A percentile compares a stretch with the other conserved stretches of the same genome.
phyloP scores from a whole-genome alignment of 495 filamentous ascomycete genomes.

The Penicillium malachiteum region DNA sequence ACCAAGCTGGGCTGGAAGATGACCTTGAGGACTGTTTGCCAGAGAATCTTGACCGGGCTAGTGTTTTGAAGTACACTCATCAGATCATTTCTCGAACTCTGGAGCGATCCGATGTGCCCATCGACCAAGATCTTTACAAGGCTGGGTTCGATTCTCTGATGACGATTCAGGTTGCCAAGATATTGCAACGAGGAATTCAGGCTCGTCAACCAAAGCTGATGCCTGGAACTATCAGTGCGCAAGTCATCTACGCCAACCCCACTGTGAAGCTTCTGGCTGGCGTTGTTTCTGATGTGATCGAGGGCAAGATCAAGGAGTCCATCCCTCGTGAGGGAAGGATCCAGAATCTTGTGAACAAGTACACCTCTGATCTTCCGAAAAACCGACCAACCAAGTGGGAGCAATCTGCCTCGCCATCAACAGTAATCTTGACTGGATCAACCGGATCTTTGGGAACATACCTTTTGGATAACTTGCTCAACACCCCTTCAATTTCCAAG shows the following conservation, averaged over 20 bases:
- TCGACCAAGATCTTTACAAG: constrained; percentile 23
- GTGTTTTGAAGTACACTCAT: constrained; percentile 6
- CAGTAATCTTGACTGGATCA: constrained; percentile 52
- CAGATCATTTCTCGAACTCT: constrained; percentile 13
- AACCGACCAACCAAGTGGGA: neutral
- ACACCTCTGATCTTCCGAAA: constrained; percentile 25
- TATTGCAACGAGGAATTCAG: constrained; percentile 19
- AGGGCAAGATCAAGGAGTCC: constrained; percentile 11
- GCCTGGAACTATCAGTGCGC: constrained; percentile 13
- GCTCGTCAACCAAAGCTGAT: constrained; percentile 2
- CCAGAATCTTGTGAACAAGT: constrained; percentile 16
- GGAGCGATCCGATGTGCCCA: constrained; percentile 10
- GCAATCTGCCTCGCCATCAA: constrained; percentile 8
- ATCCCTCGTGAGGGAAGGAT: constrained; percentile 22
- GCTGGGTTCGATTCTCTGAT: constrained; percentile 35
- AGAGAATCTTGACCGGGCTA: constrained; percentile 9
- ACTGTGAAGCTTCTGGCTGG: constrained; percentile 24
- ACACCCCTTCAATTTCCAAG: constrained; percentile 36
- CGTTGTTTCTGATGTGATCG: constrained; percentile 15
- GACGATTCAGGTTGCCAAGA: constrained; percentile 28
- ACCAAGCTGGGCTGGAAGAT: constrained; percentile 15
- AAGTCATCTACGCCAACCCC: constrained; percentile 33
- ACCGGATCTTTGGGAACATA: constrained; percentile 60
- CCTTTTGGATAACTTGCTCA: constrained; percentile 48
- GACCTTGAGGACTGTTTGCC: constrained; percentile 12